Conservation (phyloP, 495 filamentous ascomycete genomes). For the Penicillium pulvis region DNA sequence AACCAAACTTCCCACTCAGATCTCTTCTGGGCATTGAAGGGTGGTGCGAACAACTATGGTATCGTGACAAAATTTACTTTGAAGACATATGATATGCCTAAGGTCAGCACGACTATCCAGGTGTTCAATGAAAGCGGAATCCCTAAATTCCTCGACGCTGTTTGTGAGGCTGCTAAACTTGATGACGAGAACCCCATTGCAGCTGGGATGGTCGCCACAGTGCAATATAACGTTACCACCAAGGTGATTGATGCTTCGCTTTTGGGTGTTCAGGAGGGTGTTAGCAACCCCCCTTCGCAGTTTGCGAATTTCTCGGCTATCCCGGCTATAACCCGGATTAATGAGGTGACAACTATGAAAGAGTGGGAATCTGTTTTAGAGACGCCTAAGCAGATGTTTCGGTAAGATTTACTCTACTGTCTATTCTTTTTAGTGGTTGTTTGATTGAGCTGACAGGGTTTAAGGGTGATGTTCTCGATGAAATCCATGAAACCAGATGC, state of each 20-base stretch:
- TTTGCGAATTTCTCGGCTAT: conserved; percentile 32
- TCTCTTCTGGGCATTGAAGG: conserved; percentile 44
- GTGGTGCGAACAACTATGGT: conserved; percentile 46
- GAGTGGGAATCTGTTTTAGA: conserved; percentile 22
- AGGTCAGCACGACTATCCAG: conserved; percentile 36
- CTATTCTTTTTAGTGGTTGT: too few species aligned
- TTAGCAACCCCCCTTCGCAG: conserved; percentile 26
- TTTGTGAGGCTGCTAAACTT: conserved; percentile 18
- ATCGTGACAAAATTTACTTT: conserved; percentile 51
- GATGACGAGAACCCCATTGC: conserved; percentile 24
- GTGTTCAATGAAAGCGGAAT: conserved; percentile 33
- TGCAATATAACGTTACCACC: conserved; percentile 29
- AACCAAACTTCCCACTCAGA: conserved; percentile 25
- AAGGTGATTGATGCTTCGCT: conserved; percentile 16
- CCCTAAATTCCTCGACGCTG: conserved; percentile 22
- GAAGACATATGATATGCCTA: conserved; percentile 44
- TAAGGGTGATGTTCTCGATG: conserved; percentile 27
- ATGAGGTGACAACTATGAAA: conserved; percentile 27
- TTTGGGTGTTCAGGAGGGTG: conserved; percentile 33
- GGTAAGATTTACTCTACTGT: conserved; percentile 10
- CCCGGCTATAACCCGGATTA: conserved; percentile 15
- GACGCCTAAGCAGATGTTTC: conserved; percentile 34
- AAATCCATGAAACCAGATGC: conserved; percentile 28
- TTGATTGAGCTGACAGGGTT: too few species aligned
- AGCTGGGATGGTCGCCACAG: conserved; percentile 24